Evolutionary conservation across 1,284 basidiomycete genomes (phyloP).

Genomic region (Acaromyces ingoldii): DNA sequence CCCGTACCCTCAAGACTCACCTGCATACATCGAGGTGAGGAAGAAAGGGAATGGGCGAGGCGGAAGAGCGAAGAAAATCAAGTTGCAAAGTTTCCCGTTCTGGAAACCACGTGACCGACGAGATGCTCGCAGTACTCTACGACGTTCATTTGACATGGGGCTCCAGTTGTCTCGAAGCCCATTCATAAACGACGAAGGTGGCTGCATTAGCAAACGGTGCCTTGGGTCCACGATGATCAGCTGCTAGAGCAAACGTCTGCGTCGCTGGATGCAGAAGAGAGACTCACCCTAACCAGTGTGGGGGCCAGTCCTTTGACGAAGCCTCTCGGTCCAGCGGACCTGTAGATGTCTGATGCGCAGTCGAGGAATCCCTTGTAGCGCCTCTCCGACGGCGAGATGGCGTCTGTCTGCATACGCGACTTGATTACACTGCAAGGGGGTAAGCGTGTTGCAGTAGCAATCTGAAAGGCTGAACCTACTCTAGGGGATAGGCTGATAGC

Average conservation of each 20-base stretch:
- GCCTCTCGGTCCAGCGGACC: constrained; percentile 72
- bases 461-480: constrained; percentile 8
- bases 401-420: constrained; percentile 87
- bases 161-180: constrained; percentile 8
- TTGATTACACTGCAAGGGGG: constrained; percentile 58
- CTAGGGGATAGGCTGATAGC: constrained; percentile 33
- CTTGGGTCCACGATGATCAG: too few species aligned
- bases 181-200: constrained; percentile 48
- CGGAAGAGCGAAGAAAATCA: too few species aligned
- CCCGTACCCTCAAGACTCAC: too few species aligned
- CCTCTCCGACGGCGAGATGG: constrained; percentile 52
- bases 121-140: too few species aligned
- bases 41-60: too few species aligned
- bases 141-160: too few species aligned
- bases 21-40: too few species aligned
- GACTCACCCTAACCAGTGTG: constrained; percentile 70
- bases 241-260: too few species aligned
- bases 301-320: constrained; percentile 85
- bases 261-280: background rate
- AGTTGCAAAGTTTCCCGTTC: too few species aligned
- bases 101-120: too few species aligned
- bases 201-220: constrained; percentile 49
- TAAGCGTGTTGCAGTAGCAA: constrained; percentile 1
- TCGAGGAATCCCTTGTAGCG: constrained; percentile 77
- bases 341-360: constrained; percentile 75